Conservation (phyloP, 2,329 filamentous ascomycete genomes). For the Hyphodiscus sp. region DNA sequence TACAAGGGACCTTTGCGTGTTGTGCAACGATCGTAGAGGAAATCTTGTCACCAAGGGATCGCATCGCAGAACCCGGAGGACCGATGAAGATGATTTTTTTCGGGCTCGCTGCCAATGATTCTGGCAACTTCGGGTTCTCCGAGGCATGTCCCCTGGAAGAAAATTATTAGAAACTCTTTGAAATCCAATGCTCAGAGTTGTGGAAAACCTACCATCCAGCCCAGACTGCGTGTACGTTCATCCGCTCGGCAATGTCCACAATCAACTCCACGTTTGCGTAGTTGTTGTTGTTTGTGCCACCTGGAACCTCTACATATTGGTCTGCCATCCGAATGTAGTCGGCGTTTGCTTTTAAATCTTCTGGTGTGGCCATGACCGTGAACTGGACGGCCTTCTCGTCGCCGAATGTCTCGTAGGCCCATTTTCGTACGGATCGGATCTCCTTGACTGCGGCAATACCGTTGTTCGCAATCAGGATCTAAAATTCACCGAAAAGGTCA, state of each 20-base stretch:
- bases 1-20: constrained; percentile 92
- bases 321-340: constrained; percentile 99
- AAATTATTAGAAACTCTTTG: constrained; percentile 12
- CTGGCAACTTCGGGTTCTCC: constrained; percentile 95
- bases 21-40: constrained; percentile 99
- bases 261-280: constrained; percentile 99
- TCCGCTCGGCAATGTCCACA: constrained; percentile 96
- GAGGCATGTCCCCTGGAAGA: constrained; percentile 81
- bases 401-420: constrained; percentile 99
- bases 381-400: constrained; percentile 98
- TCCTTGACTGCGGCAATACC: constrained; percentile 99
- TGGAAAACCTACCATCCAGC: constrained; percentile 74
- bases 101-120: constrained; percentile 89
- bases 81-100: constrained; percentile 99
- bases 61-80: constrained; percentile 95
- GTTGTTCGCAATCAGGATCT: constrained; percentile 99
- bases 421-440: constrained; percentile 98
- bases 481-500: constrained; percentile 8
- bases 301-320: constrained; percentile 97
- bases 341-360: constrained; percentile 94
- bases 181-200: neutral
- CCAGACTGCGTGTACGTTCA: constrained; percentile 98
- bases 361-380: constrained; percentile 98
- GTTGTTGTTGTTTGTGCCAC: constrained; percentile 99
- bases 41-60: constrained; percentile 98